Conservation (phyloP, 1,139 yeast species). For the Zhuliangozyma parablackwelliae region DNA sequence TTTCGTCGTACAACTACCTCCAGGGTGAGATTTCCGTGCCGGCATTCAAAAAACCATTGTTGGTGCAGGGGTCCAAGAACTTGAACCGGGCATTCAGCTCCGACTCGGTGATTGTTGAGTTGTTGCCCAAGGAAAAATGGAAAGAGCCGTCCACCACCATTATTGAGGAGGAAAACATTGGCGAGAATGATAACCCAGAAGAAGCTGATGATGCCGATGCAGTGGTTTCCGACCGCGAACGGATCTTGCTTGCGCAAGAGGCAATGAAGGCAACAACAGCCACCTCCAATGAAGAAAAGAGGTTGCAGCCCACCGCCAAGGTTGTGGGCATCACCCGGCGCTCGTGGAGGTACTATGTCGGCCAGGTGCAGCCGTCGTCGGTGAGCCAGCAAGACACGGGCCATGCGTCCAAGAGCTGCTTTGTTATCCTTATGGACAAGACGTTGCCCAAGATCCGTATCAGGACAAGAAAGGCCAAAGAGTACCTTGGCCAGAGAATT, state of each 20-base stretch:
- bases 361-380: conserved; percentile 83
- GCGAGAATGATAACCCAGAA: conserved; percentile 59
- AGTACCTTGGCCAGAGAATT: conserved; percentile 79
- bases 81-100: conserved; percentile 90
- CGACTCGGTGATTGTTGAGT: conserved; percentile 86
- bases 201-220: conserved; percentile 37
- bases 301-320: conserved; percentile 83
- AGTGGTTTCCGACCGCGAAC: conserved; percentile 69
- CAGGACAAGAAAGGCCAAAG: conserved; percentile 79
- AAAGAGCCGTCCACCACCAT: conserved; percentile 77
- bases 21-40: conserved; percentile 80
- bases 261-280: conserved; percentile 54
- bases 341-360: conserved; percentile 95
- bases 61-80: conserved; percentile 77
- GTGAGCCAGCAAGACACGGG: conserved; percentile 53
- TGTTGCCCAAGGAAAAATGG: conserved; percentile 86
- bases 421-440: conserved; percentile 85
- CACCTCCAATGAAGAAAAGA: conserved; percentile 26
- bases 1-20: conserved; percentile 80
- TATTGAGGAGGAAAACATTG: conserved; percentile 66
- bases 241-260: conserved; percentile 70
- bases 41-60: conserved; percentile 75
- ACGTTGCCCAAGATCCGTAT: conserved; percentile 85
- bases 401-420: conserved; percentile 68
- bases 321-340: conserved; percentile 86